Base-by-base conservation (phyloP, 345 rosid genomes). In the Raphanus raphanistrum region DNA sequence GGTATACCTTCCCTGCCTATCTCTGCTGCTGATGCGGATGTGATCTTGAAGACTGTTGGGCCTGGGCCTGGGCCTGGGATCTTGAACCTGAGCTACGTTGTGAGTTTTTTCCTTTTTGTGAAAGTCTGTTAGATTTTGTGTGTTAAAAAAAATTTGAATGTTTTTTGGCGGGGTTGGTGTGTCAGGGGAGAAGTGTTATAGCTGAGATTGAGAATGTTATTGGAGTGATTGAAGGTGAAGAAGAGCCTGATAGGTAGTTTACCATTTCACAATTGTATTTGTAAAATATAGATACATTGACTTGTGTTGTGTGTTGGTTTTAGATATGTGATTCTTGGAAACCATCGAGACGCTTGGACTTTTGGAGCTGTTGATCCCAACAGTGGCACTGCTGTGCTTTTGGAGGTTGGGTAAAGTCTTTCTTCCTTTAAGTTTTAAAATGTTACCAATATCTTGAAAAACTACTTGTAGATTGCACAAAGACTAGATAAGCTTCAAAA, bases 301-400 rank as follows among this genome's bases (percentile, higher is more conserved):
- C 63, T 59, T 45, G 0, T 60, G 65, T 59, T 45, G 0, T 60
- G 65, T 62, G 17, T 57, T 50, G 17, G 68, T 25, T 45, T 65
- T 69, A 93, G 98, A 74, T 93, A 81, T 71, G 85, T 91, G 65
- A 72, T 91, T 68, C 77, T 93, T 74, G 95, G 98, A 8, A 91
- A 93, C 84, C 98, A 93, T 80, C 81, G 97, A 32, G 98, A 91
- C 79, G 98, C 98, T 69, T 93, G 98, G 98, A 90, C 89, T 31
- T 93, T 88, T 59, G 98, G 98, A 63, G 93, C 97, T 2, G 98
- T 85, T 32, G 95, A 91, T 87, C 97, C 97, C 41, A 91, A 87
- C 81, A 93, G 98, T 35, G 98, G 91, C 15, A 90, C 97, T 36
- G 98, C 93, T 11, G 85, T 90, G 25, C 83, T 93, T 32, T 78